Evolutionary conservation across 495 filamentous ascomycete species (phyloP).

Genomic region (Parathielavia hyrcaniae): DNA sequence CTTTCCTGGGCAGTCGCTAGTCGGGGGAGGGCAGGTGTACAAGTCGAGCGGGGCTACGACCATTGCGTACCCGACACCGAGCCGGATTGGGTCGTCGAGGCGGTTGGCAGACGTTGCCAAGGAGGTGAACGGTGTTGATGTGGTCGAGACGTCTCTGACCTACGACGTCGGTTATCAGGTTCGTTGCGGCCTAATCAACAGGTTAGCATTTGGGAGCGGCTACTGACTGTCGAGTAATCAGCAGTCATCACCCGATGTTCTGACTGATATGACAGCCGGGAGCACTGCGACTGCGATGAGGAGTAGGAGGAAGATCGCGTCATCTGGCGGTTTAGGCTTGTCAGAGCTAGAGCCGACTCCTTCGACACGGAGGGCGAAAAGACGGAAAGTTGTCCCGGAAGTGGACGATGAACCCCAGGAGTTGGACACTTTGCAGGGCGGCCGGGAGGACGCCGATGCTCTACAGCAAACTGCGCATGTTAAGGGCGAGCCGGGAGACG

Average conservation of each 20-base stretch:
- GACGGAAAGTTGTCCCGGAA: constrained; percentile 10
- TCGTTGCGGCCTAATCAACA: background rate
- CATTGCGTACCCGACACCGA: constrained; percentile 27
- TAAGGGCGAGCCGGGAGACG: background rate
- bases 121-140: background rate
- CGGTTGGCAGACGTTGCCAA: constrained; percentile 4
- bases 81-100: constrained; percentile 17
- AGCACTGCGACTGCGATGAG: constrained; percentile 2
- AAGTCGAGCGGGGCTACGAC: constrained; percentile 28
- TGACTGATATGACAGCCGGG: constrained; percentile 14
- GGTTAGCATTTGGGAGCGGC: background rate
- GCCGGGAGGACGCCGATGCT: background rate
- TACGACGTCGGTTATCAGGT: background rate
- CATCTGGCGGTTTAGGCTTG: background rate
- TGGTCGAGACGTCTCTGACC: background rate
- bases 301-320: constrained; percentile 1
- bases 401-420: background rate
- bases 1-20: background rate
- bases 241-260: constrained; percentile 23
- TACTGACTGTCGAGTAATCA: background rate
- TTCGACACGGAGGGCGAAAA: constrained; percentile 14
- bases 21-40: constrained; percentile 6
- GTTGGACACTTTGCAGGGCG: background rate
- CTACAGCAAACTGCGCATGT: background rate
- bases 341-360: constrained; percentile 7